A percentile compares a stretch with the other conserved stretches of the same genome.
Conservation (phyloP, 345 rosid genomes). For the Turnera subulata region DNA sequence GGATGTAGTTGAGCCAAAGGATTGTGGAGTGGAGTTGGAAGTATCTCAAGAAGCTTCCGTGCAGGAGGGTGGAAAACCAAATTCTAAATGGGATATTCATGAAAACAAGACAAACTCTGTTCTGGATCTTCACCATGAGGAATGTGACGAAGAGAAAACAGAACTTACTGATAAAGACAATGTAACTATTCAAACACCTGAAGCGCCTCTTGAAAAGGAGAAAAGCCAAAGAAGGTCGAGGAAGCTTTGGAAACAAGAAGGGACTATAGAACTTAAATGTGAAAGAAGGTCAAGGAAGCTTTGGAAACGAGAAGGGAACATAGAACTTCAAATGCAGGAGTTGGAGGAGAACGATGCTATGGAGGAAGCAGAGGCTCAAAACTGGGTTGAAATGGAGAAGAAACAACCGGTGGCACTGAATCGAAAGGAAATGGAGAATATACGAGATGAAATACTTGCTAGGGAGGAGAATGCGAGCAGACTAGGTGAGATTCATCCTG, state of each 20-base stretch:
- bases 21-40: slow-evolving; percentile 23
- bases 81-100: slow-evolving; percentile 24
- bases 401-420: slow-evolving; percentile 16
- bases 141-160: slow-evolving; percentile 29
- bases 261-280: slow-evolving; percentile 20
- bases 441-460: slow-evolving; percentile 17
- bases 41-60: slow-evolving; percentile 30
- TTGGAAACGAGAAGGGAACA: slow-evolving; percentile 27
- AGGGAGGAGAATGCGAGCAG: slow-evolving; percentile 20
- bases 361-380: slow-evolving; percentile 13
- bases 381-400: slow-evolving; percentile 11
- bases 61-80: slow-evolving; percentile 33
- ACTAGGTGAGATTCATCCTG: slow-evolving; percentile 15
- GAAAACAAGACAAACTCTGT: slow-evolving; percentile 20
- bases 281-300: too few species aligned
- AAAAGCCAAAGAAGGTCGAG: slow-evolving; percentile 22
- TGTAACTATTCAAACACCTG: slow-evolving; percentile 14
- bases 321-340: slow-evolving; percentile 23
- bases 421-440: slow-evolving; percentile 21
- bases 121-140: slow-evolving; percentile 26
- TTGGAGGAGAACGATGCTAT: slow-evolving; percentile 13
- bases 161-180: slow-evolving; percentile 22
- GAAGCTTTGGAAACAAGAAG: slow-evolving; percentile 33
- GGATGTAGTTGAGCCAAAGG: slow-evolving; percentile 30
- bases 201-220: slow-evolving; percentile 18